phyloP scores from a whole-genome alignment of 2,329 filamentous ascomycete genomes.

The Myriosclerotinia duriaeana region DNA sequence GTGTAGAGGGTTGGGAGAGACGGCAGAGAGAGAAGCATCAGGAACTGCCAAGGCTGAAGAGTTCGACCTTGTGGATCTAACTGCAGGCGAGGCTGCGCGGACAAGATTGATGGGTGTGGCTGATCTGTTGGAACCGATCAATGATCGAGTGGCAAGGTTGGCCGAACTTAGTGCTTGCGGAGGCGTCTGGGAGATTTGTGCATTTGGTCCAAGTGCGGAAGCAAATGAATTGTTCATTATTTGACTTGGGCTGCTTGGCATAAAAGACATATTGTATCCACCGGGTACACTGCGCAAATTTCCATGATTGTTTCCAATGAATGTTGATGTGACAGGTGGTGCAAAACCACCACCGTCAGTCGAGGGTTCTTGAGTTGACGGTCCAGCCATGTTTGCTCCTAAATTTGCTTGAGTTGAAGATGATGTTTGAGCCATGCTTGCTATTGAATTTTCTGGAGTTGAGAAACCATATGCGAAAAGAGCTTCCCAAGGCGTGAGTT shows the following conservation, averaged over 20 bases:
- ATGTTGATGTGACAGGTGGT: not conserved
- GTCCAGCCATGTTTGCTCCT: not conserved
- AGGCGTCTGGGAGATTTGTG: not conserved
- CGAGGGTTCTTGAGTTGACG: not conserved
- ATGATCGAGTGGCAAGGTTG: not conserved
- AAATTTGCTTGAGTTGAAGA: not conserved
- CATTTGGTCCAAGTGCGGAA: not conserved
- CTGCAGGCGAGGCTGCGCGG: not conserved
- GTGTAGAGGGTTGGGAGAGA: not conserved
- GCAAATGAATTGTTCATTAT: not conserved
- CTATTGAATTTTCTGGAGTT: not conserved
- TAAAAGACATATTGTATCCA: constrained; percentile 4
- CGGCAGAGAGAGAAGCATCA: too few relatives aligned
- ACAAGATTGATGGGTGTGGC: not conserved
- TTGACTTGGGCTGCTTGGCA: not conserved
- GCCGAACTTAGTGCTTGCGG: not conserved
- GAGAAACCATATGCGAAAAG: not conserved
- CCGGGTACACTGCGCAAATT: not conserved
- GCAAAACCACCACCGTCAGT: not conserved
- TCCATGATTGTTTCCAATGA: not conserved
- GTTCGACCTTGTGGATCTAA: not conserved
- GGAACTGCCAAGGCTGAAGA: not conserved
- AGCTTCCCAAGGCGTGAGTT: not conserved
- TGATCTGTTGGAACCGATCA: not conserved
- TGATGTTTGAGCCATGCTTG: not conserved